Base-by-base conservation (phyloP, 768 basidiomycete genomes). In the Kwoniella dendrophila region DNA sequence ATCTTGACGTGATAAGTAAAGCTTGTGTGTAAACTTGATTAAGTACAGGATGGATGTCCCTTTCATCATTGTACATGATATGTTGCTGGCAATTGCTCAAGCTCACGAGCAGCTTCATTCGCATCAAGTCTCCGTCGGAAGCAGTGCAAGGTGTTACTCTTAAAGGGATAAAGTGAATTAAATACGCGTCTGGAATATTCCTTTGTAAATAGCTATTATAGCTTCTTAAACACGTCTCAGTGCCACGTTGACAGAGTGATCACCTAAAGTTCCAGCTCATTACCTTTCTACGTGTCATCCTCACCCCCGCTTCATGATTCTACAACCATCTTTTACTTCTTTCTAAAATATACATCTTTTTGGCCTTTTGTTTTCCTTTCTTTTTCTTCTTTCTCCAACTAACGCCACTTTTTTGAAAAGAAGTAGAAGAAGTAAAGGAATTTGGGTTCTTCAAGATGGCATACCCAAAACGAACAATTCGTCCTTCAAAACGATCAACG, bases 401-500 rank as follows among this genome's bases (percentile, higher is more conserved):
- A 59, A 59, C 58, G 56, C 49, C 58, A 41, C 38, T 50, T n/a
- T n/a, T n/a, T n/a, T 40, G 24, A 27, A 10, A 20, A 14, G 20
- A 38, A 20, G 41, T 43, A 43, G 41, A 43, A 43, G 18, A 43
- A 20, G 12, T 14, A 43, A 5, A 43, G 18, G 20, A 22, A 30
- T 51, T 16, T 32, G 11, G 29, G 26, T 34, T 43, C 51, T 47
- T 22, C 41, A 59, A 50, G 32, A 62, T 74, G 72, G 70, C 66
- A 33, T 66, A 69, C 62, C 66, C 72, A 26, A 56, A 61, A 56
- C n/a, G 56, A 33, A 51, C 56, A 24, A 66, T 64, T 18, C 66
- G 69, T 50, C 68, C 59, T 14, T 38, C 45, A 38, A 60, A 69
- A 63, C 55, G 66, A 38, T 58, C 68, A 26, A 52, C 63, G 8